Percentiles rank a stretch among this genome's conserved stretches.
These are phyloP conservation scores for Trichothecium sympodiale DNA, from an alignment of 2,329 filamentous ascomycete genomes.

Conservation along the genomic window DNA sequence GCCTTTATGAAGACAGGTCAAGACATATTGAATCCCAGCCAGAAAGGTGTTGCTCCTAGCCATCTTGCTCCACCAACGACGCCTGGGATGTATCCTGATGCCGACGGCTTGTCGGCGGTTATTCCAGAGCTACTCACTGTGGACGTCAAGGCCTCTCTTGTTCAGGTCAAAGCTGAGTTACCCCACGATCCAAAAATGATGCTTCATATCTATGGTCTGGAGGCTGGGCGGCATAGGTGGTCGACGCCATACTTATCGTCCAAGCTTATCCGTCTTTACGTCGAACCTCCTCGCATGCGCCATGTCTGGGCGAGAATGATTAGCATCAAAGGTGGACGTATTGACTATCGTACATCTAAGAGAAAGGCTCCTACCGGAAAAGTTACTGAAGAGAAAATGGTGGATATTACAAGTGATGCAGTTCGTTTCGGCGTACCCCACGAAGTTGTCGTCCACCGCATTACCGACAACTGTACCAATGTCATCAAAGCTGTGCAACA, in stretches of 20 bases:
- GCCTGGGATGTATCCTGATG: conserved; percentile 11
- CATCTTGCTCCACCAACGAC: conserved; percentile 27
- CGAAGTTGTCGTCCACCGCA: conserved; percentile 76
- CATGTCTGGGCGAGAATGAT: conserved; percentile 78
- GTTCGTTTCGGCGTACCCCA: conserved; percentile 83
- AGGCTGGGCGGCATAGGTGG: conserved; percentile 79
- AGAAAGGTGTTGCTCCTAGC: conserved; percentile 17
- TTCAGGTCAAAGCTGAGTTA: conserved; percentile 84
- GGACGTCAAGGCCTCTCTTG: conserved; percentile 68
- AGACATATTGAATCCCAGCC: conserved; percentile 22
- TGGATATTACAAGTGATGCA: conserved; percentile 77
- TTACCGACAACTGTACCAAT: conserved; percentile 91
- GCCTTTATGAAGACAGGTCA: conserved; percentile 49
- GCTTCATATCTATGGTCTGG: conserved; percentile 75
- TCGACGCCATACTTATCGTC: conserved; percentile 70
- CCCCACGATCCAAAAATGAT: conserved; percentile 84
- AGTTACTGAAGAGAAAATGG: conserved; percentile 62
- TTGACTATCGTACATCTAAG: conserved; percentile 70
- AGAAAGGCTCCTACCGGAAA: conserved; percentile 50
- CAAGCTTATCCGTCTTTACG: conserved; percentile 73
- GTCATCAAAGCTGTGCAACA: conserved; percentile 79
- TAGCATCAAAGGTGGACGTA: conserved; percentile 67
- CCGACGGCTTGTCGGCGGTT: conserved; percentile 20
- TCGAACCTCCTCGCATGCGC: conserved; percentile 73
- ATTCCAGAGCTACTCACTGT: conserved; percentile 61